These are phyloP conservation scores for Harringtonia aguacate DNA, from an alignment of 2,329 filamentous ascomycete genomes.

Conservation along the genomic window DNA sequence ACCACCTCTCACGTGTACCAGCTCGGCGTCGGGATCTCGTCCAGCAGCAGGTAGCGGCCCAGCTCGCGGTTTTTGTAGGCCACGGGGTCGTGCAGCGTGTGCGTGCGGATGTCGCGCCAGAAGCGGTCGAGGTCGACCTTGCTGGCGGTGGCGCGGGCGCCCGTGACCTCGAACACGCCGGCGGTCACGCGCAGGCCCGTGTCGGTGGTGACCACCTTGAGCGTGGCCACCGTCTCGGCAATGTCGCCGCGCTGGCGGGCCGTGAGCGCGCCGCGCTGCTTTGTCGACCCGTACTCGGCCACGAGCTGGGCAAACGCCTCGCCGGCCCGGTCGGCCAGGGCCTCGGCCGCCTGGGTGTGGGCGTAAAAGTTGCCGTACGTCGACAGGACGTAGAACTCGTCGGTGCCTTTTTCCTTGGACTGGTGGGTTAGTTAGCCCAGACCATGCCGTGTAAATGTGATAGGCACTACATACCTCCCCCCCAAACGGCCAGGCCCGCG, in stretches of 20 bases:
- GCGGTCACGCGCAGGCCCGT: conserved; percentile 45
- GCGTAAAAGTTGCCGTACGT: conserved; percentile 55
- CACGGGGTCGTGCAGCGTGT: conserved; percentile 56
- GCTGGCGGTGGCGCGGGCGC: conserved; percentile 42
- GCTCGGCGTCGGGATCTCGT: conserved; percentile 44
- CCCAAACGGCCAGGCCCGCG: conserved; percentile 53
- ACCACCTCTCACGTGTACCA: conserved; percentile 62
- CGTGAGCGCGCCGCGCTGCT: conserved; percentile 34
- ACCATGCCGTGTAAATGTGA: fast-evolving
- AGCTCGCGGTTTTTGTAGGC: conserved; percentile 56
- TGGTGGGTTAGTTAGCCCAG: conserved; percentile 11
- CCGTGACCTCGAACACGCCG: conserved; percentile 55
- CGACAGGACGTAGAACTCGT: conserved; percentile 56
- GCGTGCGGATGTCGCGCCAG: conserved; percentile 56
- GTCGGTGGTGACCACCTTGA: conserved; percentile 54
- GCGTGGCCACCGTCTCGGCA: conserved; percentile 51
- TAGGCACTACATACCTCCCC: conserved; percentile 34
- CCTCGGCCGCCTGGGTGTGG: conserved; percentile 47
- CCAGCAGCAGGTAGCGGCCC: conserved; percentile 44
- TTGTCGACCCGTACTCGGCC: conserved; percentile 23
- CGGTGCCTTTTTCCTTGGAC: conserved; percentile 44
- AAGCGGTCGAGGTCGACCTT: conserved; percentile 54
- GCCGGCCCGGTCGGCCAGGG: conserved; percentile 46
- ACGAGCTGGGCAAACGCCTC: conserved; percentile 36
- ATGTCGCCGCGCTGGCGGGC: conserved; percentile 44